Evolutionary conservation across 2,329 filamentous ascomycete genomes (phyloP), one percentile per base, ranked within the genome.

Genomic region (Zalaria sp.): DNA sequence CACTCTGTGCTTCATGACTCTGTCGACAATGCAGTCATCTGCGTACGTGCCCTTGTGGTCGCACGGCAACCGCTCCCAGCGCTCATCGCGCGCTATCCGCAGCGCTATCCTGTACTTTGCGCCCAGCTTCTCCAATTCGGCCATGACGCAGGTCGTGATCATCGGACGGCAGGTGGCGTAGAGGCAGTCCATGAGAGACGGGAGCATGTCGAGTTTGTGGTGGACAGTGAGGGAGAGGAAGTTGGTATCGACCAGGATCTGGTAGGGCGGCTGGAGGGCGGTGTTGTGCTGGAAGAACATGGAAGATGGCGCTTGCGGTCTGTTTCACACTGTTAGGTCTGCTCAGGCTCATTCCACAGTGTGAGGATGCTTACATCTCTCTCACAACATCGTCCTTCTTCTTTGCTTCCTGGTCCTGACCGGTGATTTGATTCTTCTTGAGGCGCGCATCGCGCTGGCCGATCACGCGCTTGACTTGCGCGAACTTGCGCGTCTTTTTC

Each of bases 401-500:
- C 34, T 65, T 67, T 56, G 72, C 78, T 49, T 76, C 69, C 43
- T 73, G 71, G 31, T 68, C 66, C 53, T 79, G 77, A 44, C 71
- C 75, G 53, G 80, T 82, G 54, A 73, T 65, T 53, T 81, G 74
- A 64, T 93, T 93, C 64, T 85, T 81, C 62, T 89, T 87, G 60
- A 93, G 69, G 43, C 87, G 73, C 37, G 75, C 77, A 69, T 96
- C 88, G 44, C 79, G 77, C 56, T 83, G 77, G 38, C 83, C 80
- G 52, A 95, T 87, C 41, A 94, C 68, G 52, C 85, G 73, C 69
- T 94, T 93, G 57, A 87, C 78, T 64, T 76, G 51, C 31, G 79
- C 89, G 61, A 94, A 96, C 68, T 95, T 95, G 68, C 88, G 79
- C 41, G 85, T 93, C 61, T 80, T 85, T 69, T 93, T 94, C 48